Conservation (phyloP, 495 filamentous ascomycete genomes). For the Penicillium desertorum region DNA sequence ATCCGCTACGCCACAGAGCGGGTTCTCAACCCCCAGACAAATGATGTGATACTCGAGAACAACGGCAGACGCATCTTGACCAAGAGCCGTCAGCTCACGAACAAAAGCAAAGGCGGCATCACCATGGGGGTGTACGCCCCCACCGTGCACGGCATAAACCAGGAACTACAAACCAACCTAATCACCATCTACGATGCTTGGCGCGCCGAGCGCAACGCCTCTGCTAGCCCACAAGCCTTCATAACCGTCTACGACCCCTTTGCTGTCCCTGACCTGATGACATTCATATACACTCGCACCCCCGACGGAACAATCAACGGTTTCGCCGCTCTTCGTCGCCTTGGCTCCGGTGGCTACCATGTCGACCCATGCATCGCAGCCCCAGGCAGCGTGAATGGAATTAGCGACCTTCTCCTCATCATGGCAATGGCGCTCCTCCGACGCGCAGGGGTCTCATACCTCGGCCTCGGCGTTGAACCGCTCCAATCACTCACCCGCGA, state of each 20-base stretch:
- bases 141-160: constrained; percentile 25
- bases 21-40: constrained; percentile 43
- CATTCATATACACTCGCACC: constrained; percentile 42
- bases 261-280: constrained; percentile 41
- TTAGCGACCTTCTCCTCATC: constrained; percentile 41
- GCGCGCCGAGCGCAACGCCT: constrained; percentile 35
- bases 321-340: constrained; percentile 40
- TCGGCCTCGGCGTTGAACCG: constrained; percentile 46
- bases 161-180: constrained; percentile 32
- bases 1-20: constrained; percentile 45
- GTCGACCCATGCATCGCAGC: constrained; percentile 45
- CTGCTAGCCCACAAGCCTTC: constrained; percentile 35
- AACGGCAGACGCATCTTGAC: constrained; percentile 39
- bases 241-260: constrained; percentile 49
- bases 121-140: constrained; percentile 40
- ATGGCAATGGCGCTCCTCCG: constrained; percentile 40
- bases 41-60: constrained; percentile 40
- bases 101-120: constrained; percentile 35
- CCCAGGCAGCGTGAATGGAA: constrained; percentile 36
- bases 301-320: constrained; percentile 34
- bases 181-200: constrained; percentile 41
- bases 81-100: constrained; percentile 39
- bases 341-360: constrained; percentile 43
- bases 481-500: constrained; percentile 21
- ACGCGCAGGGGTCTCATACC: constrained; percentile 32